A percentile compares a stretch with the other conserved stretches of the same genome.
These are phyloP conservation scores for Trichoderma cornu-damae DNA, from an alignment of 2,329 filamentous ascomycete genomes.

Conservation along the genomic window DNA sequence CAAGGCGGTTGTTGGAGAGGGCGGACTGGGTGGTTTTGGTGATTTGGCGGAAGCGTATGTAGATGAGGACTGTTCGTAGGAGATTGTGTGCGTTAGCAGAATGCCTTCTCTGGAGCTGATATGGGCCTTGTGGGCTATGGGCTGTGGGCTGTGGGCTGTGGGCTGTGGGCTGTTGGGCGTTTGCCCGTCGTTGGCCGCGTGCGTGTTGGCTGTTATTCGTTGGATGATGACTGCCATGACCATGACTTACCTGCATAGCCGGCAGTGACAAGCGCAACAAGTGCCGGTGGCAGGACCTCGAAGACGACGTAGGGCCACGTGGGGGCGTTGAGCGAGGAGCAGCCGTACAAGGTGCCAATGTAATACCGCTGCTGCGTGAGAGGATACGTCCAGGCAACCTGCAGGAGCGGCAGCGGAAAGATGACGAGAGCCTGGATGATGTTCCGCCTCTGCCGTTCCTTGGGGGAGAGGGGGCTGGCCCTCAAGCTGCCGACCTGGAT, in stretches of 20 bases:
- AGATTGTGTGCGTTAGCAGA: background rate
- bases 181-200: too few relatives aligned
- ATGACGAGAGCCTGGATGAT: conserved; percentile 50
- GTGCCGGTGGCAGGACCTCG: conserved; percentile 42
- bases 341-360: conserved; percentile 48
- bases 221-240: background rate
- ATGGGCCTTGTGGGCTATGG: background rate
- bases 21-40: conserved; percentile 38
- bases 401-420: conserved; percentile 48
- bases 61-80: conserved; percentile 46
- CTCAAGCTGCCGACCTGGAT: conserved; percentile 44
- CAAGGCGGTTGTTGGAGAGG: conserved; percentile 38
- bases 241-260: conserved; percentile 44
- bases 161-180: too few relatives aligned
- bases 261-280: conserved; percentile 41
- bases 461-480: conserved; percentile 35
- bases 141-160: too few relatives aligned
- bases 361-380: conserved; percentile 45
- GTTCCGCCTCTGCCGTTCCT: conserved; percentile 40
- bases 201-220: background rate
- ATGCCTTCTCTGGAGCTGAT: background rate
- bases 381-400: conserved; percentile 46
- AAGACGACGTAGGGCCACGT: conserved; percentile 48
- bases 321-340: conserved; percentile 39
- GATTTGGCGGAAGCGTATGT: conserved; percentile 44